Evolutionary conservation across 768 basidiomycete genomes (phyloP), one percentile per base, ranked within the genome.

Genomic region (Leccinum variicolor): DNA sequence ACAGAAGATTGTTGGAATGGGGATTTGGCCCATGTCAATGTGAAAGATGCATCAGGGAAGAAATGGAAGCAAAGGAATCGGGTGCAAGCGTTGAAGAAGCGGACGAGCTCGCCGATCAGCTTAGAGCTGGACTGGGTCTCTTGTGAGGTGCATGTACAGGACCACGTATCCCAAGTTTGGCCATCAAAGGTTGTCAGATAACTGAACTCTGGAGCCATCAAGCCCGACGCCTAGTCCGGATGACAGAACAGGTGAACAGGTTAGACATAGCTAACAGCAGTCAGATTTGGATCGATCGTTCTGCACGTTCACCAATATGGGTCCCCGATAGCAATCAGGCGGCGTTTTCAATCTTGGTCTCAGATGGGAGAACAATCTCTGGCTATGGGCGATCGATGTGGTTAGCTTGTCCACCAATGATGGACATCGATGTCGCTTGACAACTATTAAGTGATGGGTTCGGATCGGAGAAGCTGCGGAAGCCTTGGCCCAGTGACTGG

Each of bases 1-100:
- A 82, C 51, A 70, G 73, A 39, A 78, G 80, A 62, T 67, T 92
- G 45, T 70, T 80, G 57, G 85, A 81, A 33, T 92, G 90, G 90
- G 89, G 89, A 3, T 91, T 92, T 62, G 89, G 79, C 2, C 65
- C 75, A 52, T 95, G 94, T 64, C 62, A 58, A 11, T 95, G 94
- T 68, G 74, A 73, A 57, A 77, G 87, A 26, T 96, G 94, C 69
- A 62, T 79, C 11, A 73, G 77, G 50, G 92, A 94, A 69, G 79
- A 75, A 62, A 68, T 64, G 53, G 76, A 70, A 26, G 58, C 55
- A 4, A 64, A 50, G 13, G 49, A 31, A 31, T 36, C 65, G 11
- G 66, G 59, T 3, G 53, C 41, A 19, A 49, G 57, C 2, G 29
- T 17, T 0, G 54, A 39, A 5, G 62, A 61, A 29, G 66, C 77